phyloP scores from a whole-genome alignment of 805 yeast genomes.

The Saturnispora besseyi region DNA sequence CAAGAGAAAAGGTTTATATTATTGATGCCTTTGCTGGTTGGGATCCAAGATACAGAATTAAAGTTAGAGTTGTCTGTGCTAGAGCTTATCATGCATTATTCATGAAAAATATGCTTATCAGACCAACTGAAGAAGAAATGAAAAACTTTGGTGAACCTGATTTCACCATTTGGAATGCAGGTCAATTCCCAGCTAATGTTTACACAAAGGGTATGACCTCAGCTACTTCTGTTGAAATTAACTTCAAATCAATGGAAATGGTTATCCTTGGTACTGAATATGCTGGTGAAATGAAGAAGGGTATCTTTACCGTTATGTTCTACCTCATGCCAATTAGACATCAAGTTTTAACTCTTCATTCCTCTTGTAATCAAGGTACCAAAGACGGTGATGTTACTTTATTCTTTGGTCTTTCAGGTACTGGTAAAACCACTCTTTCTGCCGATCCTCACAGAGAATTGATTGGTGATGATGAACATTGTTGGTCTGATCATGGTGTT shows the following conservation, averaged over 20 bases:
- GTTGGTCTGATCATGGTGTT: constrained; percentile 98
- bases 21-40: constrained; percentile 98
- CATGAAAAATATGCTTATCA: constrained; percentile 96
- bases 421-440: constrained; percentile 95
- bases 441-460: constrained; percentile 91
- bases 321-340: constrained; percentile 95
- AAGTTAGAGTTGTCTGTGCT: constrained; percentile 93
- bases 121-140: constrained; percentile 87
- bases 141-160: constrained; percentile 92
- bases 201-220: constrained; percentile 98
- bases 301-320: constrained; percentile 98
- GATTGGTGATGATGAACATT: constrained; percentile 98
- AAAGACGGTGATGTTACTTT: constrained; percentile 79
- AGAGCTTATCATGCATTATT: constrained; percentile 97
- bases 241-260: constrained; percentile 98
- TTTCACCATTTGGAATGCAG: constrained; percentile 96
- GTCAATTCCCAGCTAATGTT: constrained; percentile 96
- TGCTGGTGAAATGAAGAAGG: constrained; percentile 99
- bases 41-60: constrained; percentile 96
- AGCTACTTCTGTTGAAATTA: constrained; percentile 88
- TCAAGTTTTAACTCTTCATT: constrained; percentile 86
- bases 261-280: constrained; percentile 96
- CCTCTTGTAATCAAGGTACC: constrained; percentile 88
- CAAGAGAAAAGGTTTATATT: constrained; percentile 87
- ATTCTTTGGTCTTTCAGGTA: constrained; percentile 95